A percentile compares a stretch with the other conserved stretches of the same genome.
phyloP scores from a whole-genome alignment of 1,284 basidiomycete genomes.

The Ganoderma lingzhi region DNA sequence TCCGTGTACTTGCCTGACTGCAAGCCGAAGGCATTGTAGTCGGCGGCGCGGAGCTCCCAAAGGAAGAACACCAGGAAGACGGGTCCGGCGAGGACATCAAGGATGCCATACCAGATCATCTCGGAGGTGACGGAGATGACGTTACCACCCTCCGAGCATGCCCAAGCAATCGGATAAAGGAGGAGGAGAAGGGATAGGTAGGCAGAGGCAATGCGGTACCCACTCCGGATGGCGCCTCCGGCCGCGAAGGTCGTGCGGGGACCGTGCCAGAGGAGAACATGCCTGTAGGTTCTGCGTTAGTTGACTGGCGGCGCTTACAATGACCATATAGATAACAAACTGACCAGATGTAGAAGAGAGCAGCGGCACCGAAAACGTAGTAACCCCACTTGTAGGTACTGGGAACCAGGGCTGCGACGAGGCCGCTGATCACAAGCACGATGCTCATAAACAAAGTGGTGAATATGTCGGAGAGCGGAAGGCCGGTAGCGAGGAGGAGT shows the following conservation, averaged over 20 bases:
- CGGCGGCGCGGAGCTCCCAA: conserved; percentile 39
- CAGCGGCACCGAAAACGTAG: conserved; percentile 54
- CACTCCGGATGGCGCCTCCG: conserved; percentile 46
- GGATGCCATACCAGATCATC: conserved; percentile 66
- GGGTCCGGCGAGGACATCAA: conserved; percentile 65
- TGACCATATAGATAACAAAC: conserved; percentile 24
- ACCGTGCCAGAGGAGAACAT: conserved; percentile 41
- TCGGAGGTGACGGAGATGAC: conserved; percentile 52
- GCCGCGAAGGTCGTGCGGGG: conserved; percentile 45
- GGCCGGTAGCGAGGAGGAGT: conserved; percentile 57
- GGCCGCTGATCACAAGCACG: conserved; percentile 59
- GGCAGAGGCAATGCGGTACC: conserved; percentile 51
- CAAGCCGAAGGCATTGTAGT: conserved; percentile 40
- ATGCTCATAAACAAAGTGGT: conserved; percentile 62
- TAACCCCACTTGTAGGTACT: conserved; percentile 63
- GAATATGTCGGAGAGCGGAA: conserved; percentile 62
- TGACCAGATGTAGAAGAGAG: conserved; percentile 58
- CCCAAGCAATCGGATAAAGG: conserved; percentile 60
- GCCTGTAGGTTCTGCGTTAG: conserved; percentile 35
- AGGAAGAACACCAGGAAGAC: conserved; percentile 51
- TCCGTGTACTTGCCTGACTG: conserved; percentile 40
- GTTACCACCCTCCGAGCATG: conserved; percentile 56
- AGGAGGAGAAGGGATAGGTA: conserved; percentile 59
- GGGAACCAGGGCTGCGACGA: conserved; percentile 58
- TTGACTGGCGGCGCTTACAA: neutral